These are phyloP conservation scores for Yamadazyma friedrichii DNA, from an alignment of 1,139 yeast species.

Conservation along the genomic window DNA sequence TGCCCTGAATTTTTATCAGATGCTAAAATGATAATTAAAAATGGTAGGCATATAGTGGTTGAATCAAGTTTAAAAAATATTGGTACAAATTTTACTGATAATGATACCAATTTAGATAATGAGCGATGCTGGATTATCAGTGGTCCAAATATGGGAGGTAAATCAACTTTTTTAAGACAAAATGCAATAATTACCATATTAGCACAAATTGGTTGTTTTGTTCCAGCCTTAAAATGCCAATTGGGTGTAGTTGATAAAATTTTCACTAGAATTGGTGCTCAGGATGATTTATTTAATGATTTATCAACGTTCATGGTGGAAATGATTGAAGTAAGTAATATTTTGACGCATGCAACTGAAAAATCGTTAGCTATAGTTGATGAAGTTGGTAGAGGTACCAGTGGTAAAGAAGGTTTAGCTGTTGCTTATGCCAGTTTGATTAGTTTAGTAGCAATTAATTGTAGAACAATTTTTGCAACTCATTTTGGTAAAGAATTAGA, in stretches of 20 bases:
- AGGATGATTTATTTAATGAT: conserved; percentile 84
- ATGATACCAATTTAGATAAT: conserved; percentile 42
- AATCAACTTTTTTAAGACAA: conserved; percentile 85
- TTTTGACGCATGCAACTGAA: conserved; percentile 71
- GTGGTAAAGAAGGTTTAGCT: conserved; percentile 85
- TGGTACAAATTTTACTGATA: conserved; percentile 58
- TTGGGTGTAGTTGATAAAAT: conserved; percentile 83
- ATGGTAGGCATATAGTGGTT: conserved; percentile 87
- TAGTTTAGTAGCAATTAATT: conserved; percentile 55
- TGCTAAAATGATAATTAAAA: conserved; percentile 39
- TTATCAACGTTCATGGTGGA: conserved; percentile 96
- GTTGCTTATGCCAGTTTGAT: conserved; percentile 81
- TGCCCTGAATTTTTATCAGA: conserved; percentile 62
- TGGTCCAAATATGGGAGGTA: conserved; percentile 99
- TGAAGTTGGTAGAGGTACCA: conserved; percentile 96
- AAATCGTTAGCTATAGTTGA: conserved; percentile 84
- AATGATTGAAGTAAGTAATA: conserved; percentile 90
- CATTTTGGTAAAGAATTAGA: conserved; percentile 80
- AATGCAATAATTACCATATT: conserved; percentile 80
- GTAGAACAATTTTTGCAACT: conserved; percentile 87
- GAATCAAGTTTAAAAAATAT: conserved; percentile 64
- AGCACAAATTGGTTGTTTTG: conserved; percentile 88
- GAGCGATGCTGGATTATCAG: conserved; percentile 67
- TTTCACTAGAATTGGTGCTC: conserved; percentile 87
- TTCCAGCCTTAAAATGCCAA: conserved; percentile 73